Conservation (phyloP, 1,284 basidiomycete species). For the Lignosus rhinocerotis region DNA sequence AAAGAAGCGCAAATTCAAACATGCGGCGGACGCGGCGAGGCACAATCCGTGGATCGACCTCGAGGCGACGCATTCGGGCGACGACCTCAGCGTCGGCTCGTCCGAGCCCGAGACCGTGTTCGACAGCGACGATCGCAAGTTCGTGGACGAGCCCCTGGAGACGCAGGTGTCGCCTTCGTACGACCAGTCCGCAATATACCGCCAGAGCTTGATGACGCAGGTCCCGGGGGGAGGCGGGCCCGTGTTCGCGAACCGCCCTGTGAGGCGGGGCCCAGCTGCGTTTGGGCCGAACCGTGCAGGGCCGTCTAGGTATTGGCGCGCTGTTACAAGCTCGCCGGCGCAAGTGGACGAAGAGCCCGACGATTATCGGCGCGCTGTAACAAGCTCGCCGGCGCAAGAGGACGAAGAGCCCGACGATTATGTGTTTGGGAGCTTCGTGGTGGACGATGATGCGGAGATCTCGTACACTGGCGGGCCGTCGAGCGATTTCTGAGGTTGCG, state of each 20-base stretch:
- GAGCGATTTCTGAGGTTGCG: conserved; percentile 8
- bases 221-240: conserved; percentile 51
- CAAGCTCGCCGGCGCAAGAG: conserved; percentile 58
- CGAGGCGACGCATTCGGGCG: conserved; percentile 78
- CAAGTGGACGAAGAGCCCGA: conserved; percentile 48
- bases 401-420: conserved; percentile 61
- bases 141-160: conserved; percentile 62
- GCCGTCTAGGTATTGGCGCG: conserved; percentile 26
- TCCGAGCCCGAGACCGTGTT: conserved; percentile 45
- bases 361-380: conserved; percentile 51
- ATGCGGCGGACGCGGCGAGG: conserved; percentile 36
- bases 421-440: conserved; percentile 72
- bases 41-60: conserved; percentile 59
- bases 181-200: conserved; percentile 68
- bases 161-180: conserved; percentile 80
- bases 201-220: conserved; percentile 71
- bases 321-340: conserved; percentile 61
- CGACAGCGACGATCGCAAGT: conserved; percentile 69
- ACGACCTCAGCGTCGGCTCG: conserved; percentile 64
- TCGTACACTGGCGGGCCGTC: conserved; percentile 29
- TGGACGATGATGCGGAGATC: conserved; percentile 66
- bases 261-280: conserved; percentile 38
- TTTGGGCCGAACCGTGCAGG: conserved; percentile 13
- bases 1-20: conserved; percentile 35
- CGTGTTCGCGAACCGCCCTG: conserved; percentile 51